phyloP scores from a whole-genome alignment of 352 stramenopile genomes.

The Pythium aphanidermatum region DNA sequence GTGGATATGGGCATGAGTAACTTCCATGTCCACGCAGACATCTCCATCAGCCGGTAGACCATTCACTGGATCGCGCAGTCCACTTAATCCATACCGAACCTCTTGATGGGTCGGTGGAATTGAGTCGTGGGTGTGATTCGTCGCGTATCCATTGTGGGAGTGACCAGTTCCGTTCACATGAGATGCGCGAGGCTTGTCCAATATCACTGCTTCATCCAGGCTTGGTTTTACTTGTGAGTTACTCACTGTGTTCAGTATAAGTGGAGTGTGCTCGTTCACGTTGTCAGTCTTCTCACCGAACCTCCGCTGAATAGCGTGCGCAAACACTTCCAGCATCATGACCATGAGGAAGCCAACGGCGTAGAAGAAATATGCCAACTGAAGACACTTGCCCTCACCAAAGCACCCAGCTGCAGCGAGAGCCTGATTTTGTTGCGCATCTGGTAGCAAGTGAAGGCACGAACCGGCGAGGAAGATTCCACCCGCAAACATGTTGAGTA shows the following conservation, averaged over 20 bases:
- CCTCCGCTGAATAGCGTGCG: conserved; percentile 47
- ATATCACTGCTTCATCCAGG: neutral
- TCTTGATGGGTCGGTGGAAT: neutral
- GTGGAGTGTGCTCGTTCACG: conserved; percentile 19
- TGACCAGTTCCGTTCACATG: too few species aligned
- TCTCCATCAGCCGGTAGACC: conserved; percentile 6
- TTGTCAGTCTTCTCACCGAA: conserved; percentile 11
- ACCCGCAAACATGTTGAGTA: conserved; percentile 77
- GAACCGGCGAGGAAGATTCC: conserved; percentile 78
- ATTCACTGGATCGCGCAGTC: conserved; percentile 5
- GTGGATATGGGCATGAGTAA: conserved; percentile 55
- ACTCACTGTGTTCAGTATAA: conserved; percentile 17
- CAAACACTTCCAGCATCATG: conserved; percentile 65
- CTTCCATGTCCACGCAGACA: conserved; percentile 17
- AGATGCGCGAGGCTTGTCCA: too few species aligned
- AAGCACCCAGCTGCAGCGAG: conserved; percentile 44
- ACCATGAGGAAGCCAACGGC: conserved; percentile 67
- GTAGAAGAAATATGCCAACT: conserved; percentile 81
- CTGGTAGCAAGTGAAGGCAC: conserved; percentile 72
- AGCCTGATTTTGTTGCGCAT: conserved; percentile 60
- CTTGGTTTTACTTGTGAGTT: conserved; percentile 3
- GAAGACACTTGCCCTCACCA: conserved; percentile 45
- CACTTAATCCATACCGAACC: conserved; percentile 6
- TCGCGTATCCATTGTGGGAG: conserved; percentile 6
- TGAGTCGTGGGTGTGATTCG: conserved; percentile 1